phyloP scores from a whole-genome alignment of 768 basidiomycete genomes.

The Punctularia strigosozonata region DNA sequence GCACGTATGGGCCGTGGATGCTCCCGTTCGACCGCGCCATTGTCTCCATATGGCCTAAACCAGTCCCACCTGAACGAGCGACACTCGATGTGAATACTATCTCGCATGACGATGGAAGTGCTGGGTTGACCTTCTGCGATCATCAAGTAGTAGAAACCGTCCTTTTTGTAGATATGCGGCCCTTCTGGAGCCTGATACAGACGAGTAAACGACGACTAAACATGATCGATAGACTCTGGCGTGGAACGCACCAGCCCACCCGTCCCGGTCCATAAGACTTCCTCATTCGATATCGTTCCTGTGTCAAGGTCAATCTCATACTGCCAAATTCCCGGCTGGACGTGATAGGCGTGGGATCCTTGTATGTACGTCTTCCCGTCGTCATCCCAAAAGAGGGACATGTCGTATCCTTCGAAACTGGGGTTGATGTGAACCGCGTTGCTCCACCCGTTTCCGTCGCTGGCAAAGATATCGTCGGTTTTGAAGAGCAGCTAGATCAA shows the following conservation, averaged over 20 bases:
- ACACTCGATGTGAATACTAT: neutral
- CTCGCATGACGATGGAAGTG: slow-evolving; percentile 5
- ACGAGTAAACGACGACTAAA: too few species aligned
- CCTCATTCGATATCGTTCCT: slow-evolving; percentile 11
- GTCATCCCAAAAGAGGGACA: slow-evolving; percentile 21
- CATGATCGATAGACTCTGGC: neutral
- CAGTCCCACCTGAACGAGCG: slow-evolving; percentile 15
- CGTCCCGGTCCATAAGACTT: slow-evolving; percentile 7
- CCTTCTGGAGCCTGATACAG: slow-evolving; percentile 15
- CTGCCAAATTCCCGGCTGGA: slow-evolving; percentile 15
- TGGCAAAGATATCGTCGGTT: slow-evolving; percentile 6
- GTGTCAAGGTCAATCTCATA: slow-evolving; percentile 14
- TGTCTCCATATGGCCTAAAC: slow-evolving; percentile 8
- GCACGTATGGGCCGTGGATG: slow-evolving; percentile 18
- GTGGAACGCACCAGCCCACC: slow-evolving; percentile 7
- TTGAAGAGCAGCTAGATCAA: slow-evolving; percentile 7
- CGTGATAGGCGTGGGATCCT: slow-evolving; percentile 13
- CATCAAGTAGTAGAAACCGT: slow-evolving; percentile 22
- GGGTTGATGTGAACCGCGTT: slow-evolving; percentile 17
- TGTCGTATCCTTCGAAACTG: slow-evolving; percentile 21
- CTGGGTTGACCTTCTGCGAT: slow-evolving; percentile 23
- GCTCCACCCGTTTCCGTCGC: slow-evolving; percentile 15
- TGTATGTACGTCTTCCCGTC: slow-evolving; percentile 21
- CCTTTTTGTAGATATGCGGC: slow-evolving; percentile 14
- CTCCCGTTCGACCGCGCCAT: slow-evolving; percentile 18